Evolutionary conservation across 768 basidiomycete genomes (phyloP), one percentile per base, ranked within the genome.

Genomic region (Amanita fuliginea): DNA sequence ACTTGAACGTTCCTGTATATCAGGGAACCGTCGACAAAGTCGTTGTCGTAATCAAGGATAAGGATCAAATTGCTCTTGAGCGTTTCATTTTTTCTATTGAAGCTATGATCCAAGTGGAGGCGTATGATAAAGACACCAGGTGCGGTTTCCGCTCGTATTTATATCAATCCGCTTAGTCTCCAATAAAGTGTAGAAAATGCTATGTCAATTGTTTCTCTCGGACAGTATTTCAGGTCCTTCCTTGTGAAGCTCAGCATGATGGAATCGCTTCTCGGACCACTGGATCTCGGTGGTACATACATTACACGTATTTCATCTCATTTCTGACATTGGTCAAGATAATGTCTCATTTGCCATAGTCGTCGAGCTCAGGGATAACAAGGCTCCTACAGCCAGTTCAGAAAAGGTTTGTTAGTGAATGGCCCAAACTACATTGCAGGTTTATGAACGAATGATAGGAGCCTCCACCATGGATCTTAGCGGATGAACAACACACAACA

Each of bases 11-110:
- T 35, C 22, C 2, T 43, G n/a, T 43, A 14, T 16, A n/a, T 11
- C 16, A 93, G 89, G 89, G 90, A 10, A 78, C 76, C 53, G 74
- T 93, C 1, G 78, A 86, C 49, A 83, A 88, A 55, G 78, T 93
- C 6, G 76, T 89, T 2, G 68, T 97, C 5, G 83, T 93, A 28
- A 82, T 97, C 62, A 93, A 91, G 58, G 79, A 86, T 60, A 80
- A 78, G 54, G 76, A 86, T 8, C 82, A 91, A 53, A 69, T 82
- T 19, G 75, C 90, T 13, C 67, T 96, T n/a, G 94, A 98, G 62
- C 77, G 93, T 2, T 96, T 87, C 63, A 76, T 95, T 16, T 91
- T 96, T 62, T 81, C 89, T 19, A 62, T 95, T n/a, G 81, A 84
- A 53, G 85, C 76, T 62, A 83, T 94, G 78, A 76, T 90, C 24